Percentiles rank a stretch among this genome's conserved stretches.
These are phyloP conservation scores for Curvularia sp. DNA, from an alignment of 2,329 filamentous ascomycete genomes.

Conservation along the genomic window DNA sequence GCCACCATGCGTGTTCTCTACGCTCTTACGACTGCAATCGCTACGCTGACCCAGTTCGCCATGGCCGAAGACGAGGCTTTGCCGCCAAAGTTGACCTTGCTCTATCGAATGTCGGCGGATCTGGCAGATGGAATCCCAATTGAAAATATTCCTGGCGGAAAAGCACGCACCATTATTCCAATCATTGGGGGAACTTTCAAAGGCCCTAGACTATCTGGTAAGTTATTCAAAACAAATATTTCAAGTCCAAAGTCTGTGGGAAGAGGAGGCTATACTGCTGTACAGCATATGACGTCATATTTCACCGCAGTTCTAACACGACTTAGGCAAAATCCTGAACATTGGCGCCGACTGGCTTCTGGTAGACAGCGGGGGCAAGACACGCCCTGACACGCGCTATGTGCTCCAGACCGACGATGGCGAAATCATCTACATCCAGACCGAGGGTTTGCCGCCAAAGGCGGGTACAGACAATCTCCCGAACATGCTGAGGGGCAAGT, in stretches of 20 bases:
- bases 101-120: slow-evolving; percentile 33
- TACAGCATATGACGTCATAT: slow-evolving; percentile 16
- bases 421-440: slow-evolving; percentile 45
- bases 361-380: slow-evolving; percentile 31
- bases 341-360: slow-evolving; percentile 52
- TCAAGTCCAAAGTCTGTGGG: neutral
- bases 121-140: slow-evolving; percentile 34
- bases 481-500: slow-evolving; percentile 42
- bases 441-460: slow-evolving; percentile 37
- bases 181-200: slow-evolving; percentile 42
- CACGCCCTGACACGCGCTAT: slow-evolving; percentile 48
- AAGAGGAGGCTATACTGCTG: neutral
- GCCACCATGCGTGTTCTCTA: slow-evolving; percentile 19
- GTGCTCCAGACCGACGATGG: slow-evolving; percentile 48
- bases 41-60: slow-evolving; percentile 11
- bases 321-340: slow-evolving; percentile 40
- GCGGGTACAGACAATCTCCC: slow-evolving; percentile 24
- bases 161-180: slow-evolving; percentile 38
- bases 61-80: slow-evolving; percentile 27
- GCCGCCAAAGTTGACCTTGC: slow-evolving; percentile 29
- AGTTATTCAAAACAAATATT: neutral
- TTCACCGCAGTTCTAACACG: slow-evolving; percentile 6
- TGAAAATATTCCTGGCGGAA: slow-evolving; percentile 27
- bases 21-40: slow-evolving; percentile 15
- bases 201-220: slow-evolving; percentile 36